Conservation (phyloP, 2,329 filamentous ascomycete genomes). For the Cordyceps cicadae region DNA sequence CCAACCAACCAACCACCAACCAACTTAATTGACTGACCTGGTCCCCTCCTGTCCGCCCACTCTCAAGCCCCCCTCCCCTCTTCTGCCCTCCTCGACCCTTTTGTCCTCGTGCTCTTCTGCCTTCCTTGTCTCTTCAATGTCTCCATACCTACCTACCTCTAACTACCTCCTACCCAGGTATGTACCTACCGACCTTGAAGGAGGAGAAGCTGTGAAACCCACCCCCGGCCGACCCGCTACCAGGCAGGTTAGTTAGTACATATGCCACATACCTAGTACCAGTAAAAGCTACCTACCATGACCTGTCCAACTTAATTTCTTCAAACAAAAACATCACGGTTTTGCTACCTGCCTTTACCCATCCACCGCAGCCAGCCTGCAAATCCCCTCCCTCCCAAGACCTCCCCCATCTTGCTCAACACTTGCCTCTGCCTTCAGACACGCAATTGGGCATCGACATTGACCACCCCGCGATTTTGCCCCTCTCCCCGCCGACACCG, state of each 20-base stretch:
- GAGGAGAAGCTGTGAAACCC: background rate
- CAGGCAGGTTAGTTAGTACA: background rate
- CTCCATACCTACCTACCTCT: background rate
- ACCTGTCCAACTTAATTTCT: background rate
- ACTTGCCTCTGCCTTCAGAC: background rate
- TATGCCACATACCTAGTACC: too few species aligned
- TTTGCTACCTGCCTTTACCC: background rate
- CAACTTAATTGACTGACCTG: background rate
- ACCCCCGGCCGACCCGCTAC: constrained; percentile 2
- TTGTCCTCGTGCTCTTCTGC: background rate
- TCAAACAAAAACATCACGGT: constrained; percentile 1
- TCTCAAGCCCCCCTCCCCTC: background rate
- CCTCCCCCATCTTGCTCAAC: background rate
- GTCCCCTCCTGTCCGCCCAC: background rate
- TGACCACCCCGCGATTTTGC: background rate
- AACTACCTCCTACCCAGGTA: too few species aligned
- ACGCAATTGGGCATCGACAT: background rate
- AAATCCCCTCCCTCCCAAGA: background rate
- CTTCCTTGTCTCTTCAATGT: background rate
- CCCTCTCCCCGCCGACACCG: constrained; percentile 9
- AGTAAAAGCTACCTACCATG: background rate
- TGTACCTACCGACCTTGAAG: too few species aligned
- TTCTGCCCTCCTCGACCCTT: background rate
- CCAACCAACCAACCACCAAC: too few species aligned
- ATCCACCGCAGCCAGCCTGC: background rate